These are phyloP conservation scores for Dendrobium officinale DNA, from an alignment of 106 monocot genomes.

Conservation along the genomic window DNA sequence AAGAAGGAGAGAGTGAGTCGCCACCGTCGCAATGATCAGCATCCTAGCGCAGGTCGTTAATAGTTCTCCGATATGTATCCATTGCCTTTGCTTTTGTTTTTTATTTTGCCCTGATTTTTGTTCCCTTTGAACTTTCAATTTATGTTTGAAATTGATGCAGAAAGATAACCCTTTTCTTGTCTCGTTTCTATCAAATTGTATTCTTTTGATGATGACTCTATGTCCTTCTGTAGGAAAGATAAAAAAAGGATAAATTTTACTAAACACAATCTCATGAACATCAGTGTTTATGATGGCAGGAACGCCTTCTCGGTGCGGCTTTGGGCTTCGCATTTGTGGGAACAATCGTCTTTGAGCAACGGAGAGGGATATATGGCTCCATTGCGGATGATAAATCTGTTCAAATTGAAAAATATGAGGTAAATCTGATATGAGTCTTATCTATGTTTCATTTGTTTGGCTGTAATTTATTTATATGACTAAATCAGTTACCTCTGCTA, in stretches of 20 bases:
- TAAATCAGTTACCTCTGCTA: too few species aligned
- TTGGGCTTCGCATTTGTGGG: constrained; percentile 41
- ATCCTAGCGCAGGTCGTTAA: constrained; percentile 34
- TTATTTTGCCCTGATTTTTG: neutral
- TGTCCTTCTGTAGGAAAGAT: neutral
- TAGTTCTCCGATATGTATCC: neutral
- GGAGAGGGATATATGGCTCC: constrained; percentile 44
- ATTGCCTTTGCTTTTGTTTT: neutral
- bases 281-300: constrained; percentile 26
- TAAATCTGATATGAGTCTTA: neutral
- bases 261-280: neutral
- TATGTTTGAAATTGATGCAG: neutral
- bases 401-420: constrained; percentile 7
- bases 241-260: neutral
- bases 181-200: neutral
- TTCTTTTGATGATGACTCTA: neutral
- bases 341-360: constrained; percentile 34
- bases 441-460: neutral
- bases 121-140: neutral
- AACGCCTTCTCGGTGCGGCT: constrained; percentile 52
- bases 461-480: too few species aligned
- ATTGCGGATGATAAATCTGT: constrained; percentile 16
- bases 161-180: neutral
- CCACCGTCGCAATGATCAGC: constrained; percentile 32
- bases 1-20: neutral